Conservation (phyloP, 495 filamentous ascomycete genomes). For the Xylaria curta region DNA sequence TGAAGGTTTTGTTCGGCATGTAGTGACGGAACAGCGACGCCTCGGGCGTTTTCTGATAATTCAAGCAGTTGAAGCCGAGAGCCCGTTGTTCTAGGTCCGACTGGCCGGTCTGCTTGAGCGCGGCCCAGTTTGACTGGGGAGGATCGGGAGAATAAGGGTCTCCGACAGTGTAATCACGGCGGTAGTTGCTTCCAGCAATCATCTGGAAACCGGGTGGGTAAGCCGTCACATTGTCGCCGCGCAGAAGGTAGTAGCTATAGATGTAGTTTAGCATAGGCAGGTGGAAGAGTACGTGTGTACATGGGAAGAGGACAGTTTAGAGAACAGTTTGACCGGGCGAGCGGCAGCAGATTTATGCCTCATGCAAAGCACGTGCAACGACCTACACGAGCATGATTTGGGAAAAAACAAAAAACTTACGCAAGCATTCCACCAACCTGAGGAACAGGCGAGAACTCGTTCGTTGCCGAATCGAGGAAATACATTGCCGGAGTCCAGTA, state of each 20-base stretch:
- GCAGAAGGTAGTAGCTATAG: constrained; percentile 75
- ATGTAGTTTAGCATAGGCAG: constrained; percentile 30
- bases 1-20: constrained; percentile 77
- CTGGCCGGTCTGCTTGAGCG: constrained; percentile 64
- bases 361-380: neutral
- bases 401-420: constrained; percentile 48
- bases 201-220: constrained; percentile 85
- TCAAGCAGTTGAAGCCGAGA: constrained; percentile 89
- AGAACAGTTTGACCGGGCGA: neutral
- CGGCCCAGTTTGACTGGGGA: constrained; percentile 72
- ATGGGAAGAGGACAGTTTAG: neutral
- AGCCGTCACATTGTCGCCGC: constrained; percentile 66
- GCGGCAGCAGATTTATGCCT: neutral
- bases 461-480: constrained; percentile 60
- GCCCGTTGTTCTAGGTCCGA: constrained; percentile 76
- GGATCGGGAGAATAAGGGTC: constrained; percentile 64
- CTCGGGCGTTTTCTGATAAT: constrained; percentile 70
- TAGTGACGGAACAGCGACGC: constrained; percentile 78
- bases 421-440: constrained; percentile 68
- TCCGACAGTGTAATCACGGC: constrained; percentile 74
- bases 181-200: constrained; percentile 75
- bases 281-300: neutral
- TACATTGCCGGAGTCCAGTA: constrained; percentile 74
- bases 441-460: constrained; percentile 52
- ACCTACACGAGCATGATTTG: too few species aligned